Percentiles rank a stretch among this genome's conserved stretches.
These are phyloP conservation scores for Aspergillus bridgeri DNA, from an alignment of 495 filamentous ascomycete genomes.

Conservation along the genomic window DNA sequence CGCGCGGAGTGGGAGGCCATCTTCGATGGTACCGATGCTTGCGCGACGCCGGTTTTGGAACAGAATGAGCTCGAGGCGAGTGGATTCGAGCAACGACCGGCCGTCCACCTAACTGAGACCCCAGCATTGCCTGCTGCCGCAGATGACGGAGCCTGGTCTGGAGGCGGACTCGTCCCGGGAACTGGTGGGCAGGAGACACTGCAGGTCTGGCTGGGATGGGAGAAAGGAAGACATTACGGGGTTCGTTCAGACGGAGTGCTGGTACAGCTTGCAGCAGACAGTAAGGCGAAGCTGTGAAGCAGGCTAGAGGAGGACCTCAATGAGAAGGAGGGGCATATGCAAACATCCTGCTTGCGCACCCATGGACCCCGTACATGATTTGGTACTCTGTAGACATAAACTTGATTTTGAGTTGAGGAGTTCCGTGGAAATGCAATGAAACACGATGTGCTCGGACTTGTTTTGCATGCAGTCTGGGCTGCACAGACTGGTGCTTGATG, in stretches of 20 bases:
- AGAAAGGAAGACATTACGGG: conserved; percentile 63
- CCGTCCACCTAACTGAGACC: conserved; percentile 64
- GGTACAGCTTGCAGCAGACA: conserved; percentile 5
- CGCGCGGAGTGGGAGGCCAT: conserved; percentile 77
- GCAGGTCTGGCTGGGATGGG: conserved; percentile 75
- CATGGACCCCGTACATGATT: background rate
- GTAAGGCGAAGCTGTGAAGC: conserved; percentile 16
- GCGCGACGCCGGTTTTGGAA: conserved; percentile 80
- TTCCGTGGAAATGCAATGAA: background rate
- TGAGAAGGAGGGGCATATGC: background rate
- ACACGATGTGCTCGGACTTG: background rate
- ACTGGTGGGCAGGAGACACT: conserved; percentile 68
- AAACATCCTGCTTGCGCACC: background rate
- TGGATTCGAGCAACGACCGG: conserved; percentile 70
- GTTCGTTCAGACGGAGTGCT: conserved; percentile 57
- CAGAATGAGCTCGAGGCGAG: conserved; percentile 66
- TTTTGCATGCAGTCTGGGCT: background rate
- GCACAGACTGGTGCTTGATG: background rate
- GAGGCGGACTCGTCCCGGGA: conserved; percentile 57
- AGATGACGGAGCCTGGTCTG: conserved; percentile 63
- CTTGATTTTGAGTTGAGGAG: background rate
- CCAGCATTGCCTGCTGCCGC: conserved; percentile 56
- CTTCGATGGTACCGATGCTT: conserved; percentile 89
- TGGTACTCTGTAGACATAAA: background rate
- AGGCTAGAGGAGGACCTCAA: background rate